phyloP scores from a whole-genome alignment of 257 asterid species.

The Solanum rostratum region DNA sequence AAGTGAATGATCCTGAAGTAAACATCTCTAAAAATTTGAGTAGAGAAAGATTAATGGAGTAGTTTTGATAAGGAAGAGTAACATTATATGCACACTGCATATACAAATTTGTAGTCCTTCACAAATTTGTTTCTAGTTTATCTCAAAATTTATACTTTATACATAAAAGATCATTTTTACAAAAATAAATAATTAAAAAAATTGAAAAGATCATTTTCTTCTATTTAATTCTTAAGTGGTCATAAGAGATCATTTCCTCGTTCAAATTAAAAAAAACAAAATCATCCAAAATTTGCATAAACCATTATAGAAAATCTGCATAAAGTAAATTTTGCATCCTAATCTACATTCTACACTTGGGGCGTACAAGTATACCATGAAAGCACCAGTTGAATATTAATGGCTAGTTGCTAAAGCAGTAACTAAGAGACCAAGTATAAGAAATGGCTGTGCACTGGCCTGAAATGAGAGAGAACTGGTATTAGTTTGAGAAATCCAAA shows the following conservation, averaged over 20 bases:
- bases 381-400: conserved; percentile 9
- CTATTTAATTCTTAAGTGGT: not conserved
- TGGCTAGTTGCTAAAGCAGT: conserved; percentile 90
- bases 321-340: not conserved
- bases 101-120: too few relatives aligned
- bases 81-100: too few relatives aligned
- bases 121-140: too few relatives aligned
- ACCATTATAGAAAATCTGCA: not conserved
- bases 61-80: not conserved
- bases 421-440: conserved; percentile 73
- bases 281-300: not conserved
- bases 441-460: conserved; percentile 99
- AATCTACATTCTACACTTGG: not conserved
- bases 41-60: not conserved
- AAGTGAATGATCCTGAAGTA: too few relatives aligned
- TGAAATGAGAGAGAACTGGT: conserved; percentile 13
- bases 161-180: too few relatives aligned
- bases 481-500: not conserved
- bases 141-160: too few relatives aligned
- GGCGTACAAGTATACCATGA: not conserved
- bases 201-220: too few relatives aligned
- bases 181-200: too few relatives aligned
- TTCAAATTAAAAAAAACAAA: not conserved
- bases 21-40: too few relatives aligned
- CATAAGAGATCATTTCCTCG: not conserved